Evolutionary conservation across 208 protist genomes (phyloP).

Genomic region (Crithidia expoeki): DNA sequence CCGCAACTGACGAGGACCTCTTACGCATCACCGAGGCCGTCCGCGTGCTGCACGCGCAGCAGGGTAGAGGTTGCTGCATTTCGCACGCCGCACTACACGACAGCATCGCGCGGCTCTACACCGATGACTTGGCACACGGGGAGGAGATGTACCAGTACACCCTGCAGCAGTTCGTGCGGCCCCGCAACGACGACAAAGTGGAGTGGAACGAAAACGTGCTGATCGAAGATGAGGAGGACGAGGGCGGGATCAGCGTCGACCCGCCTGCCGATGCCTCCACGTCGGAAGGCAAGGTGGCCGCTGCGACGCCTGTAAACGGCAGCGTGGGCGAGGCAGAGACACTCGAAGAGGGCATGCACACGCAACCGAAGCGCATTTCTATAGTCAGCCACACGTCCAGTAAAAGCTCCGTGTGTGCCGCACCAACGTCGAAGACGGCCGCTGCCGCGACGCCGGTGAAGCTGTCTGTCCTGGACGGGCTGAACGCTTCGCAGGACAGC

Average conservation of each 20-base stretch:
- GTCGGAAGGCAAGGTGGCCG: neutral
- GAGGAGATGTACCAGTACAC: constrained; percentile 64
- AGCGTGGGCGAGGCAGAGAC: neutral
- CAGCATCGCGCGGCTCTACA: constrained; percentile 45
- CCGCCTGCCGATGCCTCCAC: neutral
- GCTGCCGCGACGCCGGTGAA: neutral
- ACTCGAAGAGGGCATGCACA: constrained; percentile 3
- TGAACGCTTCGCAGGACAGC: constrained; percentile 1
- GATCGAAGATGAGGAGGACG: constrained; percentile 19
- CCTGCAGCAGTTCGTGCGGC: constrained; percentile 29
- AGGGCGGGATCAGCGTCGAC: neutral
- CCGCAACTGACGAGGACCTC: constrained; percentile 51
- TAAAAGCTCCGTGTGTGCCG: neutral
- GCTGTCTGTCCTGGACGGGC: constrained; percentile 6
- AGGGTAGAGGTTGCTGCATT: constrained; percentile 45
- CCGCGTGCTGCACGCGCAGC: constrained; percentile 33
- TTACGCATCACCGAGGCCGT: constrained; percentile 49
- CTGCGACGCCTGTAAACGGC: neutral
- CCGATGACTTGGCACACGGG: constrained; percentile 31
- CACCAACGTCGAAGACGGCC: neutral
- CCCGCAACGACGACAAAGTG: constrained; percentile 13
- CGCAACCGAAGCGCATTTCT: neutral
- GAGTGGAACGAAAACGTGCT: constrained; percentile 29
- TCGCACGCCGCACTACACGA: constrained; percentile 42
- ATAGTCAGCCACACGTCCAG: neutral